A percentile compares a stretch with the other conserved stretches of the same genome.
Conservation (phyloP, 805 yeast species). For the Sungouiozyma intestinalis region DNA sequence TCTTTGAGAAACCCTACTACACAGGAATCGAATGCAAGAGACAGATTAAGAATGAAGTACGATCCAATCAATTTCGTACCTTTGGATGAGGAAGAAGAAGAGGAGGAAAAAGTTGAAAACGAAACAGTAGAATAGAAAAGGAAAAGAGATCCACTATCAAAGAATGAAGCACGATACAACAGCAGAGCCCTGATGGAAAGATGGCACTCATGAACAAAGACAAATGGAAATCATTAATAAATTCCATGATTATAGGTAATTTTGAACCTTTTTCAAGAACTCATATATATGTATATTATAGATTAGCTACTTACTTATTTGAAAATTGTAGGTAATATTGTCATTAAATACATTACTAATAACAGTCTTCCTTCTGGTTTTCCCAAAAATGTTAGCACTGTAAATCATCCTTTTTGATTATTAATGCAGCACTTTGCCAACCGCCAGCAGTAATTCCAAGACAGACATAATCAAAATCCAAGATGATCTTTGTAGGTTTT, state of each 20-base stretch:
- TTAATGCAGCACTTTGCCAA: conserved; percentile 68
- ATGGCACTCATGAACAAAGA: conserved; percentile 1
- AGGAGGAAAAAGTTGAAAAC: not conserved
- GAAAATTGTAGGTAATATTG: too few relatives aligned
- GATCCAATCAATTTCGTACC: conserved; percentile 57
- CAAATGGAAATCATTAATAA: too few relatives aligned
- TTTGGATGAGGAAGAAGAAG: conserved; percentile 25
- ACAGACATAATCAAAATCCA: conserved; percentile 35
- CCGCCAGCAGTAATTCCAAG: conserved; percentile 64
- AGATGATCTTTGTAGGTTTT: conserved; percentile 34
- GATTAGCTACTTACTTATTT: too few relatives aligned
- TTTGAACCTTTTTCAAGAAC: too few relatives aligned
- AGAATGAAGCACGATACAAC: too few relatives aligned
- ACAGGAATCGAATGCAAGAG: conserved; percentile 47
- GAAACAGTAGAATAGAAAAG: not conserved
- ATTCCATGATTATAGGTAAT: too few relatives aligned
- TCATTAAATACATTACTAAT: too few relatives aligned
- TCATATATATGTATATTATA: too few relatives aligned
- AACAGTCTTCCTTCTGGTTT: too few relatives aligned
- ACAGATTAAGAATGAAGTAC: conserved; percentile 45
- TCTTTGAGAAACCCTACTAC: conserved; percentile 54
- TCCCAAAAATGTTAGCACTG: not conserved
- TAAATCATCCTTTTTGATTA: conserved; percentile 12
- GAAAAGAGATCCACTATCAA: too few relatives aligned
- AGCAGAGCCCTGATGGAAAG: not conserved